Evolutionary conservation across 2,329 filamentous ascomycete species (phyloP), one percentile per base, ranked within the genome.

Genomic region (Calonectria hawksworthii): DNA sequence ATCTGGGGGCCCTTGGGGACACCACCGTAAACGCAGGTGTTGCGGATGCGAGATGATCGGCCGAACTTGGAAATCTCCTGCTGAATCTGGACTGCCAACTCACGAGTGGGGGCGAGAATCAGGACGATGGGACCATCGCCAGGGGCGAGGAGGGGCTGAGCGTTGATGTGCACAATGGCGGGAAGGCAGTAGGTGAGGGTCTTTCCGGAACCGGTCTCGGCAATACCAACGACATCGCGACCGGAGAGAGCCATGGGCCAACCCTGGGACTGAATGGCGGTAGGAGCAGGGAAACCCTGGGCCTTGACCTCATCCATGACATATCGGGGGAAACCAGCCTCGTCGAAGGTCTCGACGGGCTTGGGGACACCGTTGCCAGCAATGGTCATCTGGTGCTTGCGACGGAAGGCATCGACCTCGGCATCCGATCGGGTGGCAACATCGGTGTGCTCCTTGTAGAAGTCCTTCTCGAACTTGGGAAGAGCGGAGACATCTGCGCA

Each of bases 191-290:
- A 99, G 68, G 96, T 98, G 79, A 99, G 91, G 6, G 97, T 99
- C 93, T 99, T 99, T 90, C 97, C 97, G 78, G 97, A 99, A 86
- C 97, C 97, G 74, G 97, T 99, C 90, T 99, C 97, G 82, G 97
- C 97, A 88, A 99, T 98, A 93, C 97, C 97, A 83, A 99, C 96
- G 75, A 99, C 96, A 85, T 99, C 97, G 81, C 97, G 96, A 88
- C 97, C 97, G 80, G 96, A 98, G 67, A 99, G 93, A 84, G 97
- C 96, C 97, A 99, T 99, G 77, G 97, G 97, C 97, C 97, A 99
- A 77, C 97, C 97, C 86, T 99, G 97, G 23, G 96, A 98, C 88
- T 99, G 97, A 86, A 99, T 99, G 77, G 97, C 94, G 52, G 97
- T 99, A 50, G 97, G 97, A 70, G 93, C 94, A 76, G 94, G 92